Evolutionary conservation across 805 yeast genomes (phyloP).

Genomic region (Candida sphagnicola): DNA sequence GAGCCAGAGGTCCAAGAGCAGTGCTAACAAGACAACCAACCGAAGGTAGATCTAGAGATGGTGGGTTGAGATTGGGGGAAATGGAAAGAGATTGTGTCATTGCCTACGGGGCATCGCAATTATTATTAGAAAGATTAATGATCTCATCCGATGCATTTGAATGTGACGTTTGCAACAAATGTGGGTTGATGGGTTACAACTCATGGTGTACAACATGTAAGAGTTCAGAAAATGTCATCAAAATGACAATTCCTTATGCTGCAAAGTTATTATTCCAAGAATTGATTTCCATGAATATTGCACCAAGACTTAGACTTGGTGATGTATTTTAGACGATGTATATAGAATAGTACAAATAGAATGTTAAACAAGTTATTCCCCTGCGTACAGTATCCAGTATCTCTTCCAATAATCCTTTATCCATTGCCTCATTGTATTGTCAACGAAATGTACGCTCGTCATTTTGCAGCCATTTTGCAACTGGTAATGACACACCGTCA

Average conservation of each 20-base stretch:
- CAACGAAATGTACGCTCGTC: too few relatives aligned
- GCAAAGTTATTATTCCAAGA: constrained; percentile 97
- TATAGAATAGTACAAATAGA: not conserved
- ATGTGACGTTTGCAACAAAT: constrained; percentile 87
- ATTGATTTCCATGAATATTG: constrained; percentile 96
- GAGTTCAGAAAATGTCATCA: constrained; percentile 77
- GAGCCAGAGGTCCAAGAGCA: constrained; percentile 99
- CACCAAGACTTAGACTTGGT: constrained; percentile 87
- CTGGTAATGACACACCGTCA: too few relatives aligned
- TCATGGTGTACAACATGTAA: constrained; percentile 98
- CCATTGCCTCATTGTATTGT: too few relatives aligned
- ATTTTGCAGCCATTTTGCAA: too few relatives aligned
- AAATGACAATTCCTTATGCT: constrained; percentile 98
- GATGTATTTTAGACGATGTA: constrained; percentile 65
- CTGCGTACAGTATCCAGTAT: too few relatives aligned
- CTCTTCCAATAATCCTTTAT: too few relatives aligned
- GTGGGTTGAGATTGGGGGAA: constrained; percentile 98
- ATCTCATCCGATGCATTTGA: constrained; percentile 96
- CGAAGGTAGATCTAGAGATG: constrained; percentile 98
- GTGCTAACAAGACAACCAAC: constrained; percentile 98
- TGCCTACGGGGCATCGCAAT: constrained; percentile 97
- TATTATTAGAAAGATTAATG: constrained; percentile 91
- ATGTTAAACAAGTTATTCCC: too few relatives aligned
- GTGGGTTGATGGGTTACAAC: constrained; percentile 96
- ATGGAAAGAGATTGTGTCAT: constrained; percentile 99